Evolutionary conservation across 257 asterid species (phyloP).

Genomic region (Jacaranda copaia): DNA sequence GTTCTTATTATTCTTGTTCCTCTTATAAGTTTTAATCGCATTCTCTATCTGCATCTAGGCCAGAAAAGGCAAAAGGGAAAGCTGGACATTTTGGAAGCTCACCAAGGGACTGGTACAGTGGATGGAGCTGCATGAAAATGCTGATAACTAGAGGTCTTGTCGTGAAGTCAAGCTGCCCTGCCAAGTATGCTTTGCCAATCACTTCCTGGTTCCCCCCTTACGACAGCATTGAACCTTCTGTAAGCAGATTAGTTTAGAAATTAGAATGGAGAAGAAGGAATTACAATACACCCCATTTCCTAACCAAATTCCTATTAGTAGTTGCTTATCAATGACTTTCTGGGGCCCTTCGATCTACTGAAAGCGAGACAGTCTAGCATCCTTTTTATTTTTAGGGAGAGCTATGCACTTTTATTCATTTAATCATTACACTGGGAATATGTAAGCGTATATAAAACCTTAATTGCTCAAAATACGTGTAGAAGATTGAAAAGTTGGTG

Average conservation of each 20-base stretch:
- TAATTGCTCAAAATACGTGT: not conserved
- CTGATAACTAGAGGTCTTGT: constrained; percentile 83
- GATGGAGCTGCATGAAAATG: constrained; percentile 96
- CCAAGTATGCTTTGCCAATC: constrained; percentile 67
- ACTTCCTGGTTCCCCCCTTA: constrained; percentile 4
- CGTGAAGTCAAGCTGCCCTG: constrained; percentile 95
- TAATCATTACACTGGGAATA: not conserved
- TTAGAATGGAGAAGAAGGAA: constrained; percentile 16
- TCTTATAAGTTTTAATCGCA: constrained; percentile 26
- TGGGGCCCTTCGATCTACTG: not conserved
- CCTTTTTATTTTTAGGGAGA: not conserved
- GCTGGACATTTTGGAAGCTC: constrained; percentile 84
- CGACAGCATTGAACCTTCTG: constrained; percentile 17
- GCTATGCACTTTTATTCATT: not conserved
- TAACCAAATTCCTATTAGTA: not conserved
- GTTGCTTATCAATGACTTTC: not conserved
- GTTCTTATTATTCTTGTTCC: constrained; percentile 26
- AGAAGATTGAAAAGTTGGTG: not conserved
- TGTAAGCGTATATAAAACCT: constrained; percentile 1
- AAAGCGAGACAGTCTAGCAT: not conserved
- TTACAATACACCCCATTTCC: not conserved
- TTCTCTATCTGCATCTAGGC: constrained; percentile 52
- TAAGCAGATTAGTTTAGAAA: not conserved
- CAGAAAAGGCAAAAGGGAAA: constrained; percentile 86
- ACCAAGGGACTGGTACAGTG: constrained; percentile 90